Base-by-base conservation (phyloP, 2,329 filamentous ascomycete genomes). In the Penicillium sp. region DNA sequence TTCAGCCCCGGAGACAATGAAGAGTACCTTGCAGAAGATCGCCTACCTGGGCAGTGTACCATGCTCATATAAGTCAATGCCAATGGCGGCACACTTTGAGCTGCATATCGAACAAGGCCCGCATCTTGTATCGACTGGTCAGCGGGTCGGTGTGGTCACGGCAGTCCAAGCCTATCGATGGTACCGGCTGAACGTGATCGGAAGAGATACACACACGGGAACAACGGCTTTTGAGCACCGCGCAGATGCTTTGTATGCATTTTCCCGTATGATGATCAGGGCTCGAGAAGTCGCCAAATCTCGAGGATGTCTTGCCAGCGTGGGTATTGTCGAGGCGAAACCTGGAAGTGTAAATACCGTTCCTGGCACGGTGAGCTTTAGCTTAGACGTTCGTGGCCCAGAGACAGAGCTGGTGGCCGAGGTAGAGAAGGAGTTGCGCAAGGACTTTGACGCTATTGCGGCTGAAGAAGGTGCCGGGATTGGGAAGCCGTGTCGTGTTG, bases 61-160 rank as follows among this genome's bases (percentile, higher is more conserved):
- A 10, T 78, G 79, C 18, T 80, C 75, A 46, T 76, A 85, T 65
- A 73, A 78, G 53, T 72, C 76, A 28, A 81, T 78, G 13, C 84
- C 85, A 0, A 81, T 90, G 63, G 84, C 79, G 0, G 87, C 86
- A 0, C 87, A 90, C 63, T 90, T 91, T 60, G 87, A 91, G 65
- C 74, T 91, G 3, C 88, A 91, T 62, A 91, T 91, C 41, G 89
- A 95, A 66, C 89, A 95, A 66, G 88, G 88, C 0, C 87, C 88
- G 0, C 81, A 89, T 29, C 77, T 95, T 1, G 83, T 91, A 61
- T 77, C 77, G 13, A 75, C 79, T 25, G 71, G 76, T 24, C 78
- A 83, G 56, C 82, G 83, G 46, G 78, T 92, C 44, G 84, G 85
- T 20, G 78, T 88, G 6, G 87, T 91, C 4, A 78, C 80, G 28